Evolutionary conservation across 2,329 filamentous ascomycete species (phyloP).

Genomic region (Berkeleyomyces rouxiae): DNA sequence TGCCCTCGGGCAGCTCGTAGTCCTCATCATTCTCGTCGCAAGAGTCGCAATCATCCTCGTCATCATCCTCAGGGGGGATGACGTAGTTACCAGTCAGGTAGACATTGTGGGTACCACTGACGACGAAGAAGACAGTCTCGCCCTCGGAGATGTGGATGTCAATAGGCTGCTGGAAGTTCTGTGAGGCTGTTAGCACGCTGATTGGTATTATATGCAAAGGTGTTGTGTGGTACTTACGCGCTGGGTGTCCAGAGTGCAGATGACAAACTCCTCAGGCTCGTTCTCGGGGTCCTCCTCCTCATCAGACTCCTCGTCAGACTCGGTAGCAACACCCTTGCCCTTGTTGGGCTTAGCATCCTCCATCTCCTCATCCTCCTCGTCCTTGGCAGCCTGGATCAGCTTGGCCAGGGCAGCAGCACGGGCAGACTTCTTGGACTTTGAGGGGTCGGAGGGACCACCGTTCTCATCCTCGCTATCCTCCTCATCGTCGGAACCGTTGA

Average conservation of each 20-base stretch:
- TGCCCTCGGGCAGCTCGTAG: constrained; percentile 69
- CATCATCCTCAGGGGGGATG: constrained; percentile 47
- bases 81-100: constrained; percentile 96
- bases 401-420: constrained; percentile 62
- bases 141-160: constrained; percentile 82
- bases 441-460: constrained; percentile 78
- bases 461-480: constrained; percentile 54
- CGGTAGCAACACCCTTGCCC: constrained; percentile 50
- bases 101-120: constrained; percentile 75
- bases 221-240: constrained; percentile 42
- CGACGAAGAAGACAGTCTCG: constrained; percentile 84
- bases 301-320: constrained; percentile 41
- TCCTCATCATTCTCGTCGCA: constrained; percentile 49
- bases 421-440: constrained; percentile 56
- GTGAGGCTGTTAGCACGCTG: constrained; percentile 13
- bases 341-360: constrained; percentile 56
- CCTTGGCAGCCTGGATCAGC: constrained; percentile 41
- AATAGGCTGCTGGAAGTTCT: constrained; percentile 91
- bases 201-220: neutral
- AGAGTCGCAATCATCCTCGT: constrained; percentile 32
- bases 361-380: constrained; percentile 41
- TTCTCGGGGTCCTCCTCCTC: constrained; percentile 40
- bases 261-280: constrained; percentile 73
- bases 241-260: constrained; percentile 89
- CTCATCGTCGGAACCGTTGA: constrained; percentile 36